Evolutionary conservation across 225 moss, liverwort and hornwort genomes (phyloP).

Genomic region (Antitrichia curtipendula): DNA sequence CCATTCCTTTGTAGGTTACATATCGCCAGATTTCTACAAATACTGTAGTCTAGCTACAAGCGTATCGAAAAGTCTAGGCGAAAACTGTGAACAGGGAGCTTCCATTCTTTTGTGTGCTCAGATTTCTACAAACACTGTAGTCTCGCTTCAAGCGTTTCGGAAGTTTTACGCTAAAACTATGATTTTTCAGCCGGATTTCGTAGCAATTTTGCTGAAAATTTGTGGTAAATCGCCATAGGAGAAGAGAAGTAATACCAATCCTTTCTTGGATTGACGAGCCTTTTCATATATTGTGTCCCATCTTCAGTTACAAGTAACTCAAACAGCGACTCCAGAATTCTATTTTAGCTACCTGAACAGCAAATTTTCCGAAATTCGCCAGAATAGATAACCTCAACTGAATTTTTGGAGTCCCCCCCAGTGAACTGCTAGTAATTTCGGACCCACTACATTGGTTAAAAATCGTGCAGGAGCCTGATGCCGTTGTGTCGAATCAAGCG

Average conservation of each 20-base stretch:
- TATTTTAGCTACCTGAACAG: not conserved
- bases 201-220: not conserved
- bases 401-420: not conserved
- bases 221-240: not conserved
- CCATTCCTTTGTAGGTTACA: no score
- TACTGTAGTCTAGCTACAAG: not conserved
- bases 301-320: not conserved
- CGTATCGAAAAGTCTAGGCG: not conserved
- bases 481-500: not conserved
- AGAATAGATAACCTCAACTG: not conserved
- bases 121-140: not conserved
- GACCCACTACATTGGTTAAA: not conserved
- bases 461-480: not conserved
- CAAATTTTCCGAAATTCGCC: not conserved
- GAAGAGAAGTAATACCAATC: not conserved
- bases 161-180: not conserved
- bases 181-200: not conserved
- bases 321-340: not conserved
- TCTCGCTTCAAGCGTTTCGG: not conserved
- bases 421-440: not conserved
- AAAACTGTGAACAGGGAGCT: not conserved
- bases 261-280: not conserved
- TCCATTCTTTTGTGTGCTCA: not conserved
- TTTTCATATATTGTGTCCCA: not conserved
- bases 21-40: not conserved